Conservation (phyloP, 805 yeast species). For the Maudiozyma barnettii region DNA sequence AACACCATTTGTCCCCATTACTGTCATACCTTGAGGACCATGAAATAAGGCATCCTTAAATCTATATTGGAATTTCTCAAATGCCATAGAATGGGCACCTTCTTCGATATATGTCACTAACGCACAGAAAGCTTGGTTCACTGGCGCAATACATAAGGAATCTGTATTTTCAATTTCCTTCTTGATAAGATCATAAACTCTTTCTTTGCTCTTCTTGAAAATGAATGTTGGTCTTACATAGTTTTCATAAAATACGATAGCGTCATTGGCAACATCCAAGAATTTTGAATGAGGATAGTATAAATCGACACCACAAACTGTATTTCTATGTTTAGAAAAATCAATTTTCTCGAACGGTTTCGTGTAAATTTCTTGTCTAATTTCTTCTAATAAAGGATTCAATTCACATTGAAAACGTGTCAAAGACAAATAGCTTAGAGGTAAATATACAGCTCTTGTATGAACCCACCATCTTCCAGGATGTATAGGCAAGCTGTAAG, state of each 20-base stretch:
- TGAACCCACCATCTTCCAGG: constrained; percentile 99
- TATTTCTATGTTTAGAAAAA: constrained; percentile 64
- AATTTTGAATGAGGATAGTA: constrained; percentile 83
- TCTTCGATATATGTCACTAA: constrained; percentile 61
- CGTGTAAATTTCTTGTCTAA: constrained; percentile 74
- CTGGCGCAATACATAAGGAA: constrained; percentile 85
- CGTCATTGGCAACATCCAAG: constrained; percentile 52
- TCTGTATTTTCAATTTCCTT: constrained; percentile 76
- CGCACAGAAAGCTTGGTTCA: constrained; percentile 75
- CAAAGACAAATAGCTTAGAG: constrained; percentile 73
- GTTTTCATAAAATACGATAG: constrained; percentile 56
- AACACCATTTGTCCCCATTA: constrained; percentile 95
- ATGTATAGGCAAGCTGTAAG: constrained; percentile 72
- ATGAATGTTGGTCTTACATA: constrained; percentile 72
- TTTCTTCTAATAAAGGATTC: constrained; percentile 51
- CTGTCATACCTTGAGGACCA: constrained; percentile 85
- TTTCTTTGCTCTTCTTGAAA: constrained; percentile 38
- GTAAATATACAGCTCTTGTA: constrained; percentile 82
- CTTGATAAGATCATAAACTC: constrained; percentile 52
- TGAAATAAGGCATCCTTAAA: constrained; percentile 71
- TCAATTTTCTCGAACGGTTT: constrained; percentile 56
- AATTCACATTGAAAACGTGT: constrained; percentile 45
- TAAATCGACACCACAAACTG: constrained; percentile 83
- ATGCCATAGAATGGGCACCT: constrained; percentile 57
- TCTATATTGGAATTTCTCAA: constrained; percentile 44